These are phyloP conservation scores for Fonsecaea erecta DNA, from an alignment of 2,329 filamentous ascomycete genomes.

Conservation along the genomic window DNA sequence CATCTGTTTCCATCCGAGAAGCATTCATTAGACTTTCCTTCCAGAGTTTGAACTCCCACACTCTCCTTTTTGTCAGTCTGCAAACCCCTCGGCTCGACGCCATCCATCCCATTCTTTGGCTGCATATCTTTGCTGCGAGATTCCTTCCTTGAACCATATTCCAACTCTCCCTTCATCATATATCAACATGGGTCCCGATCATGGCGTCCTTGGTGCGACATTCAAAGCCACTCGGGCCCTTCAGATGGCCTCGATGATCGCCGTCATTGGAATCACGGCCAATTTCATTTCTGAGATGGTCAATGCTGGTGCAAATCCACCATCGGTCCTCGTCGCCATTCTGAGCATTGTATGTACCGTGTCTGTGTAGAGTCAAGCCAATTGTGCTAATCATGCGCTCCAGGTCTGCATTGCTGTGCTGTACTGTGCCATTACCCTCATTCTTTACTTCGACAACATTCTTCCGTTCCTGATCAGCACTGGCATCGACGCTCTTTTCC, in stretches of 20 bases:
- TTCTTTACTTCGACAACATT: slow-evolving; percentile 77
- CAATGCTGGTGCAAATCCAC: slow-evolving; percentile 65
- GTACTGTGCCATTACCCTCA: slow-evolving; percentile 78
- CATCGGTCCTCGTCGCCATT: slow-evolving; percentile 75
- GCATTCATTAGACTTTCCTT: slow-evolving; percentile 18
- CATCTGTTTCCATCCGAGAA: slow-evolving; percentile 1
- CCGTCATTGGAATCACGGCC: slow-evolving; percentile 77
- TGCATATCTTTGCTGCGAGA: background rate
- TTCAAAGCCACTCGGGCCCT: slow-evolving; percentile 75
- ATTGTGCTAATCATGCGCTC: background rate
- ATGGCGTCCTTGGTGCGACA: slow-evolving; percentile 75
- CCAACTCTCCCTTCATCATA: slow-evolving; percentile 6
- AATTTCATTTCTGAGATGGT: slow-evolving; percentile 83
- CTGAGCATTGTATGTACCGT: slow-evolving; percentile 72
- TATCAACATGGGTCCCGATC: slow-evolving; percentile 45
- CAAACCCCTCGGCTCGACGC: slow-evolving; percentile 16
- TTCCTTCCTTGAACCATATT: slow-evolving; percentile 12
- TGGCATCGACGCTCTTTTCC: slow-evolving; percentile 68
- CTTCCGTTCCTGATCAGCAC: slow-evolving; percentile 74
- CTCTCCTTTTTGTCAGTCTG: slow-evolving; percentile 12
- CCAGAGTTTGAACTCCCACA: background rate
- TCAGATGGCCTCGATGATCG: slow-evolving; percentile 72
- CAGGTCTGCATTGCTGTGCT: slow-evolving; percentile 78
- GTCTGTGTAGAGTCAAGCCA: background rate
- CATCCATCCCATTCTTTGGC: slow-evolving; percentile 11